A percentile compares a stretch with the other conserved stretches of the same genome.
These are phyloP conservation scores for Triticum aestivum DNA, from an alignment of 176 grass and related monocot genomes.

Conservation along the genomic window IWGSC_CS_RefSeq_v2.1 NC_057802.1:448443586-448444085, in stretches of 20 bases:
- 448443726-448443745: neutral
- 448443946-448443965: neutral
- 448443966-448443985: neutral
- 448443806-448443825: neutral
- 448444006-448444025: neutral
- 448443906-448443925: neutral
- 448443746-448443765: neutral
- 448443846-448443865: neutral
- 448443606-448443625: constrained; percentile 78
- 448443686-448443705: constrained; percentile 55
- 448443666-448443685: constrained; percentile 64
- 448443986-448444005: neutral
- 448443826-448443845: neutral
- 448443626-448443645: constrained; percentile 48
- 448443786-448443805: neutral
- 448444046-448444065: neutral
- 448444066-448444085: neutral
- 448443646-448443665: constrained; percentile 44
- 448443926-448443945: neutral
- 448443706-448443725: constrained; percentile 35
- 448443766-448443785: neutral
- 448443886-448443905: neutral
- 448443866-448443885: neutral
- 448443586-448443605: constrained; percentile 29
- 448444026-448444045: neutral